A percentile compares a stretch with the other conserved stretches of the same genome.
These are phyloP conservation scores for Trichomonas tenax DNA, from an alignment of 208 protist species.

Conservation along the genomic window DNA sequence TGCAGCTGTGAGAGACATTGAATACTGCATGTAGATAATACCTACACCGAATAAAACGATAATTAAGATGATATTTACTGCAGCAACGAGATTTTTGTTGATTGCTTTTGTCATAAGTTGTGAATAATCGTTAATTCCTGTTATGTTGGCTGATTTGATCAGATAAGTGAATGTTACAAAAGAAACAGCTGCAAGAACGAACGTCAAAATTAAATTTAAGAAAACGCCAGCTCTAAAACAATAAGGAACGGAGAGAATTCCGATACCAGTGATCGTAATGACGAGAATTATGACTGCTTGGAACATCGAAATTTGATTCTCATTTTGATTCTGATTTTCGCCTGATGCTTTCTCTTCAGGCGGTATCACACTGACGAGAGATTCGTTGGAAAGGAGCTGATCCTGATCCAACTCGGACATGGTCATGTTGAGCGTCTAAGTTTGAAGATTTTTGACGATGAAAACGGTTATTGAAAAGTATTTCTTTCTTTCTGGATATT, in stretches of 20 bases:
- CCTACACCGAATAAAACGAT: not conserved
- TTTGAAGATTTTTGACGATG: too few relatives aligned
- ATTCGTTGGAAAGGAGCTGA: too few relatives aligned
- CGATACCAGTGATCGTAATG: not conserved
- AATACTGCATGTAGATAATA: not conserved
- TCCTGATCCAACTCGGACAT: too few relatives aligned
- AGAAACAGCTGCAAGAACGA: not conserved
- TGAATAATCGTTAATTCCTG: not conserved
- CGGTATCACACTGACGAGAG: too few relatives aligned
- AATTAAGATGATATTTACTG: not conserved
- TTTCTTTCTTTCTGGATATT: too few relatives aligned
- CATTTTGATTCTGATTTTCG: not conserved
- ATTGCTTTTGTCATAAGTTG: not conserved
- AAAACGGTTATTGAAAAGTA: too few relatives aligned
- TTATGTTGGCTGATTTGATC: not conserved
- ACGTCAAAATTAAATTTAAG: not conserved
- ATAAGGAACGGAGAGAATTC: not conserved
- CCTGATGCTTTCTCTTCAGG: too few relatives aligned
- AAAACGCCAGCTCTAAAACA: not conserved
- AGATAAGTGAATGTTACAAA: not conserved
- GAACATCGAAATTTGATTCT: not conserved
- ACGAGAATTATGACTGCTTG: not conserved
- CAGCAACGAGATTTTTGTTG: not conserved
- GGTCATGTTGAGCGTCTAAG: too few relatives aligned
- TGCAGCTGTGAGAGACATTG: not conserved